Evolutionary conservation across 441 rosid genomes (phyloP), one percentile per base, ranked within the genome.

Genomic region (Populus hybrid): DNA sequence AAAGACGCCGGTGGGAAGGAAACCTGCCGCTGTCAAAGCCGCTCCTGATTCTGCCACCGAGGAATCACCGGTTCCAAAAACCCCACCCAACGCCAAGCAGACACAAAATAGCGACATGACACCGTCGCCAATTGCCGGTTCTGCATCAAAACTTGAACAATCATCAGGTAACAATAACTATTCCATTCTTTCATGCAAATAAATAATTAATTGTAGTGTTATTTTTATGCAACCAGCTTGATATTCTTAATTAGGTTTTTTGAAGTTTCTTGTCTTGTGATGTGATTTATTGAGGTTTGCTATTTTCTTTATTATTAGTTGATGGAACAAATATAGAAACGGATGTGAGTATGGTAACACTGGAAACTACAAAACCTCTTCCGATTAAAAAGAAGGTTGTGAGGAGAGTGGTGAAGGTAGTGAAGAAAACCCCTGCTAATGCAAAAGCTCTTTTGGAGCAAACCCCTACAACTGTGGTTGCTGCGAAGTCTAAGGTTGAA

Each of bases 1-100:
- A 61, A 87, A 50, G 75, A 78, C 88, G 77, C 80, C 81, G 81
- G 84, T 85, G 79, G 76, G 42, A 50, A 87, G 78, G 71, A 88
- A 87, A 79, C 14, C 75, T 69, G 56, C 73, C 10, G 78, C 79
- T 10, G 7, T 63, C 33, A 80, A 79, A 74, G 61, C 71, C 50
- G 50, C 83, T 45, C 16, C 80, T 7, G 73, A 77, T 61, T 35
- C 83, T 3, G 69, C 74, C 9, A 64, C 69, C 4, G 88, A 61
- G n/a, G 78, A 69, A 67, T 26, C 83, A 29, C 23, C 68, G 7
- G 84, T 67, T 66, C 74, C 76, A 40, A 84, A 66, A 74, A 79
- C 79, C 16, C 76, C 78, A 1, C 68, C 76, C 31, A 84, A 74
- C 74, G 81, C 77, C 23, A 83, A 78, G 75, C 86, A 56, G 50